These are phyloP conservation scores for Rubia occidens DNA, from an alignment of 305 asterid genomes.

Conservation along the genomic window DNA sequence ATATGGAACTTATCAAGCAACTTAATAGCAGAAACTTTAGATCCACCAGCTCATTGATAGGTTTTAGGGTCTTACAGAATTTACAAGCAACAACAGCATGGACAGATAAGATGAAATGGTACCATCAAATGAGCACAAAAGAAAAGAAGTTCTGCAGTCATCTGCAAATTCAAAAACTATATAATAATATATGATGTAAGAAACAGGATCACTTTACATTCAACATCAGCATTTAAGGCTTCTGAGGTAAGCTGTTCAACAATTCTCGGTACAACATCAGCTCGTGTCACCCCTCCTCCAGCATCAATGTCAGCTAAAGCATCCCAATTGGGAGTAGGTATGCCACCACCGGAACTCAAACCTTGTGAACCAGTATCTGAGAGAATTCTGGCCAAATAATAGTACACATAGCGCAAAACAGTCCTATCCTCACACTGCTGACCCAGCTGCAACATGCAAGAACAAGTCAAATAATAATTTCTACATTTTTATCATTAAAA, in stretches of 20 bases:
- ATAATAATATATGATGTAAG: not conserved
- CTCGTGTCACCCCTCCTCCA: conserved; percentile 97
- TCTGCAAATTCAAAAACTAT: conserved; percentile 9
- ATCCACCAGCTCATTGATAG: not conserved
- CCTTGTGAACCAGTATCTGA: conserved; percentile 97
- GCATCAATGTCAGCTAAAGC: conserved; percentile 98
- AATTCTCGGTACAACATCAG: conserved; percentile 95
- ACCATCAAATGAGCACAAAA: not conserved
- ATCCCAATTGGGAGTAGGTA: conserved; percentile 99
- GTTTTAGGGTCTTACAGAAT: not conserved
- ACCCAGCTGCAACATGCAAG: conserved; percentile 59
- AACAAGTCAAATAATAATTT: conserved; percentile 20
- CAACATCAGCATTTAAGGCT: conserved; percentile 84
- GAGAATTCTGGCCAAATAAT: conserved; percentile 91
- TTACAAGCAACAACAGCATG: not conserved
- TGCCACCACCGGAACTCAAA: conserved; percentile 92
- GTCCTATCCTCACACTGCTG: conserved; percentile 99
- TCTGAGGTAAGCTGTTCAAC: conserved; percentile 74
- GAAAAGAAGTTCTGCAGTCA: not conserved
- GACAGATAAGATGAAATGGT: not conserved
- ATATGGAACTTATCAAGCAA: not conserved
- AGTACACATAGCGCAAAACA: conserved; percentile 89
- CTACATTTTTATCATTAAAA: not conserved
- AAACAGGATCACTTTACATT: conserved; percentile 42
- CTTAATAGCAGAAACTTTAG: not conserved